These are phyloP conservation scores for Pontederia crassipes DNA, from an alignment of 176 grass and related monocot species.

Conservation along the genomic window DNA sequence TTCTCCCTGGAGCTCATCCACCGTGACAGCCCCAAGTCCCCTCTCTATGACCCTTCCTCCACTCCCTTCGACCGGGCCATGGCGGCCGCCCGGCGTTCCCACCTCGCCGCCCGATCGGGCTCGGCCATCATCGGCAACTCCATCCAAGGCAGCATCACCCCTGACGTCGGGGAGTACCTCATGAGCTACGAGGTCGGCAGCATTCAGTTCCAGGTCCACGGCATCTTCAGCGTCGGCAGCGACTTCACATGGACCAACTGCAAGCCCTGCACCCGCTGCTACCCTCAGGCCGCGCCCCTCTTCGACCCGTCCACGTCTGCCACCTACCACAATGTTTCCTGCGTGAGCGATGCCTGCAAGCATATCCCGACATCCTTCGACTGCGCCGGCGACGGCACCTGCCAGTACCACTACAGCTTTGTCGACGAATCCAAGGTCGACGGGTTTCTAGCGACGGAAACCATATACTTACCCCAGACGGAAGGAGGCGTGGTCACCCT, in stretches of 20 bases:
- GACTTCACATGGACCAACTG: neutral
- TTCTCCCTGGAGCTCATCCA: no score
- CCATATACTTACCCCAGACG: neutral
- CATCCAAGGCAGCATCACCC: no score
- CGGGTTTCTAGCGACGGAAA: neutral
- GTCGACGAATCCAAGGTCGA: neutral
- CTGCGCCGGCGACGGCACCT: neutral
- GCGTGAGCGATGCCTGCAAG: neutral
- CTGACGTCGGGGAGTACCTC: no score
- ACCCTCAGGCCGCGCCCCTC: neutral
- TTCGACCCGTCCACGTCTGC: neutral
- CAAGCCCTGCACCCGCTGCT: neutral
- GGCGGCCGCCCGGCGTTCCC: no score
- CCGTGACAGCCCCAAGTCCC: no score
- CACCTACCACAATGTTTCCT: neutral
- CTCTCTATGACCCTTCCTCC: no score
- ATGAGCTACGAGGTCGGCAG: neutral
- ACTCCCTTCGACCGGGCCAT: no score
- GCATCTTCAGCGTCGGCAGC: neutral
- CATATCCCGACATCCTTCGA: neutral
- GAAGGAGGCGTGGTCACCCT: neutral
- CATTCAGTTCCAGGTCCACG: neutral
- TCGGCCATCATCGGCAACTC: no score
- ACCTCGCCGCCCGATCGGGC: no score
- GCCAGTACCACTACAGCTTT: neutral